Percentiles rank a stretch among this genome's conserved stretches.
phyloP scores from a whole-genome alignment of 257 asterid genomes.

The Solanum etuberosum region DNA sequence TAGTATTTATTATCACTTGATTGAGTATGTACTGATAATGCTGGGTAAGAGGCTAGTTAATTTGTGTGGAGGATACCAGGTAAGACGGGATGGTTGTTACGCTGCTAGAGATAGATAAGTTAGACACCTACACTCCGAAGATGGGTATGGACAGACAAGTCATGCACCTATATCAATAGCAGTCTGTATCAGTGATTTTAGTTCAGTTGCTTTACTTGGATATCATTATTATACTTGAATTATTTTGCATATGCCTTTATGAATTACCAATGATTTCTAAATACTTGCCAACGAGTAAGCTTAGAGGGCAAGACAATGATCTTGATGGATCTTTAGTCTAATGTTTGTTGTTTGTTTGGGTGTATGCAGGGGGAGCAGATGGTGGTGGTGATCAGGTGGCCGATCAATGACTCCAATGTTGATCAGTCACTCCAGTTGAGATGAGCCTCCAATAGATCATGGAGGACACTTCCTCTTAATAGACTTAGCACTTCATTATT shows the following conservation, averaged over 20 bases:
- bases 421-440: background rate
- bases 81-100: background rate
- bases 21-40: background rate
- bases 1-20: background rate
- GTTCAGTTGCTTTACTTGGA: background rate
- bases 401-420: background rate
- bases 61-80: background rate
- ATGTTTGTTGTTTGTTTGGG: background rate
- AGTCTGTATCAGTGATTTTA: background rate
- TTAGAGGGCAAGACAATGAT: background rate
- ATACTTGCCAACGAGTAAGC: background rate
- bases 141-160: background rate
- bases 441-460: too few species aligned
- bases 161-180: background rate
- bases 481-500: too few species aligned
- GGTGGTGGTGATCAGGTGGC: background rate
- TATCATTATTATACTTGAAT: background rate
- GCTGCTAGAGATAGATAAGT: background rate
- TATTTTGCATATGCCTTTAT: background rate
- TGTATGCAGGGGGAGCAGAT: background rate
- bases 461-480: too few species aligned
- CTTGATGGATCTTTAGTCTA: background rate
- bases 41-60: background rate
- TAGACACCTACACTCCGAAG: background rate
- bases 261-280: background rate